Percentiles rank a stretch among this genome's conserved stretches.
These are phyloP conservation scores for Globisporangium apiculatum DNA, from an alignment of 352 stramenopile genomes.

Conservation along the genomic window DNA sequence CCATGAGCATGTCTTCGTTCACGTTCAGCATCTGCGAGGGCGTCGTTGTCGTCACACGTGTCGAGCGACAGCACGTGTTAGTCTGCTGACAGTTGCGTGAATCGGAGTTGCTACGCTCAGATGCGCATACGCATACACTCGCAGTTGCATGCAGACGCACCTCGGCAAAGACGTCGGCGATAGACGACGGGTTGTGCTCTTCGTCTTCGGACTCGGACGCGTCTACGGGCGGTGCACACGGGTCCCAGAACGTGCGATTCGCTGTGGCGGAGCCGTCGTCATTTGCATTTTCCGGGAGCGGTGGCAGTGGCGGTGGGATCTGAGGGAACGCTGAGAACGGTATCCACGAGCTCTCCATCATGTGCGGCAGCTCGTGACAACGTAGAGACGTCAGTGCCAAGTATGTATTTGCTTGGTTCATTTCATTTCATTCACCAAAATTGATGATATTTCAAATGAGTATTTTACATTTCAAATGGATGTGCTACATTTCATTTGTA, in stretches of 20 bases:
- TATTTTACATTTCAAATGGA: too few species aligned
- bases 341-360: too few species aligned
- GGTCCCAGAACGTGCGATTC: conserved; percentile 4
- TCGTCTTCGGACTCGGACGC: conserved; percentile 17
- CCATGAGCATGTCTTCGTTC: conserved; percentile 70
- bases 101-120: not conserved
- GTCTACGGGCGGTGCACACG: not conserved
- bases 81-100: not conserved
- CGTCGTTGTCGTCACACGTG: not conserved
- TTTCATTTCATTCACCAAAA: too few species aligned
- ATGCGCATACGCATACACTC: not conserved
- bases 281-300: not conserved
- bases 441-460: too few species aligned
- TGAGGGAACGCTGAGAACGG: too few species aligned
- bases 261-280: not conserved
- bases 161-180: conserved; percentile 62
- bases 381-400: too few species aligned
- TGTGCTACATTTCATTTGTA: too few species aligned
- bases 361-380: not conserved
- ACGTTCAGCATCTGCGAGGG: conserved; percentile 50
- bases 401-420: too few species aligned
- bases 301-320: not conserved
- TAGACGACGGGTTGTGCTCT: conserved; percentile 36
- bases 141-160: conserved; percentile 16
- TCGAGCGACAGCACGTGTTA: not conserved